phyloP scores from a whole-genome alignment of 768 basidiomycete genomes.

The Amanita pseudoporphyria region DNA sequence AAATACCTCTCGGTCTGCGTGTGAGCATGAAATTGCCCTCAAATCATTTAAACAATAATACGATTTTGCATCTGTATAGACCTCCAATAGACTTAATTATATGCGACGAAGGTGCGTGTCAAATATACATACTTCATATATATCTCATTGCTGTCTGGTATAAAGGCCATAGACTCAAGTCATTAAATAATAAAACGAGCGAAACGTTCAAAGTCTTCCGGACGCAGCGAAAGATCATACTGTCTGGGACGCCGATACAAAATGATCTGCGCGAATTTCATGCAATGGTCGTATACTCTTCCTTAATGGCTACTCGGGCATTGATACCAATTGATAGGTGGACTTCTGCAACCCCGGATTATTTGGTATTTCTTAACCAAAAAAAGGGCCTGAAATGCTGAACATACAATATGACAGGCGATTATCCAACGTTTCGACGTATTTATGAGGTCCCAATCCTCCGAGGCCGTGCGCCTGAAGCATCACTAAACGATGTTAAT shows the following conservation, averaged over 20 bases:
- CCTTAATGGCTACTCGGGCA: not conserved
- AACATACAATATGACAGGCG: slow-evolving; percentile 34
- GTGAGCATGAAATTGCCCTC: slow-evolving; percentile 26
- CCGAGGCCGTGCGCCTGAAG: slow-evolving; percentile 72
- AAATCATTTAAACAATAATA: not conserved
- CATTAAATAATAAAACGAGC: slow-evolving; percentile 83
- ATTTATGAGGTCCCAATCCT: slow-evolving; percentile 86
- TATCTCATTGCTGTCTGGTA: not conserved
- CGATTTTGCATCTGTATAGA: slow-evolving; percentile 24
- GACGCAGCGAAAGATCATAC: slow-evolving; percentile 72
- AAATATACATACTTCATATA: not conserved
- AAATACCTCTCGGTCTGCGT: slow-evolving; percentile 51
- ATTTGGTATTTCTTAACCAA: slow-evolving; percentile 41
- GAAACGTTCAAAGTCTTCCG: slow-evolving; percentile 73
- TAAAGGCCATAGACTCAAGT: slow-evolving; percentile 84
- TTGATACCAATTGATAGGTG: slow-evolving; percentile 35
- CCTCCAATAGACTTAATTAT: slow-evolving; percentile 90
- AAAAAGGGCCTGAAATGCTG: slow-evolving; percentile 1
- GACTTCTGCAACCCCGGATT: slow-evolving; percentile 94
- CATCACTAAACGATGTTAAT: slow-evolving; percentile 61
- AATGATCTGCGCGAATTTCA: slow-evolving; percentile 95
- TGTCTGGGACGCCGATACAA: slow-evolving; percentile 96
- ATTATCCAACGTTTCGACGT: slow-evolving; percentile 64
- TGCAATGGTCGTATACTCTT: slow-evolving; percentile 62
- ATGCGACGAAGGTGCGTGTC: slow-evolving; percentile 77